Percentiles rank a stretch among this genome's conserved stretches.
phyloP scores from a whole-genome alignment of 1,139 yeast species.

The Sugiyamaella xylanicola region DNA sequence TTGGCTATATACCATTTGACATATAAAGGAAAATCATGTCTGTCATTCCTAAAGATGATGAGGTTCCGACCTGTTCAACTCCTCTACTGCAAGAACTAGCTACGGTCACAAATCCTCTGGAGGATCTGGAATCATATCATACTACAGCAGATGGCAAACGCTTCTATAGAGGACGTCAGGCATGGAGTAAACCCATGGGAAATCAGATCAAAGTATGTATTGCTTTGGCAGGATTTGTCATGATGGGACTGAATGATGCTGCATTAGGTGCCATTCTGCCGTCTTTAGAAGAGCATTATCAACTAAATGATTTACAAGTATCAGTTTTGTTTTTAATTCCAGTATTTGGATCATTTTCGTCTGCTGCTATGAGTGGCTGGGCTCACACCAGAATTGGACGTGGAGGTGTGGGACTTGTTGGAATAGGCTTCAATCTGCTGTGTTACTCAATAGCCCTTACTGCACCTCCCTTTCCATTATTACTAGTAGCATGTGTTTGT shows the following conservation, averaged over 20 bases:
- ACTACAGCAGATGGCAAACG: conserved; percentile 12
- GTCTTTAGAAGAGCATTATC: conserved; percentile 44
- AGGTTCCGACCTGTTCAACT: conserved; percentile 12
- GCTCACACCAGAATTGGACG: conserved; percentile 49
- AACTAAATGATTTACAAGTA: conserved; percentile 28
- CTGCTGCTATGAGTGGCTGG: conserved; percentile 41
- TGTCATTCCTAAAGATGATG: conserved; percentile 5
- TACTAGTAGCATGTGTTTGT: conserved; percentile 54
- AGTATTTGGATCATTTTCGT: conserved; percentile 40
- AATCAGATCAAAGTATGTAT: conserved; percentile 31
- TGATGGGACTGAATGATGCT: conserved; percentile 49
- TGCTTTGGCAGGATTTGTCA: conserved; percentile 32
- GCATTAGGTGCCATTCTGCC: conserved; percentile 55
- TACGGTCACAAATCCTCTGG: conserved; percentile 17
- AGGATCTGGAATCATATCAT: conserved; percentile 14
- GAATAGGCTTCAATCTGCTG: conserved; percentile 42
- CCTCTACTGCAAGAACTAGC: conserved; percentile 23
- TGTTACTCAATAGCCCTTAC: conserved; percentile 48
- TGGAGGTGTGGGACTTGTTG: conserved; percentile 45
- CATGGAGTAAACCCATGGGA: conserved; percentile 29
- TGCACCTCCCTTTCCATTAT: conserved; percentile 43
- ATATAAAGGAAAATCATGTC: no score
- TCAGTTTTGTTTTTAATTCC: conserved; percentile 33
- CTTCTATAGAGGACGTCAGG: conserved; percentile 22
- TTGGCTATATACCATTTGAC: no score